These are phyloP conservation scores for Rosa persica DNA, from an alignment of 306 rosid species.

Conservation along the genomic window DNA sequence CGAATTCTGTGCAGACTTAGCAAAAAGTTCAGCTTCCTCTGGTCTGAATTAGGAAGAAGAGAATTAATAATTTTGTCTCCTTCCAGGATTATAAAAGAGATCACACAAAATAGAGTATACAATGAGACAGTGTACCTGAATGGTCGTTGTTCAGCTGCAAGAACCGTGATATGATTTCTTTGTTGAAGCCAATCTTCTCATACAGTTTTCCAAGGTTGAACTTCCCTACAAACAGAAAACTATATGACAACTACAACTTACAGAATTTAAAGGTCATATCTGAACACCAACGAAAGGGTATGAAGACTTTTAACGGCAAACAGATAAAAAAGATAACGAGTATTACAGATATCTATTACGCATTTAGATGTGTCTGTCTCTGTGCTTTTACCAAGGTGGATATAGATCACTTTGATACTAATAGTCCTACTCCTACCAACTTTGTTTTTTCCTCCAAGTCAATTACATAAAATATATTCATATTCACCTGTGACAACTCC, in stretches of 20 bases:
- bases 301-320: background rate
- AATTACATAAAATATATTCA: slow-evolving; percentile 5
- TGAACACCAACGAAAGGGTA: too few relatives aligned
- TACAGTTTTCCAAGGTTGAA: slow-evolving; percentile 79
- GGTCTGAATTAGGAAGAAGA: slow-evolving; percentile 43
- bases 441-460: too few relatives aligned
- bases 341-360: too few relatives aligned
- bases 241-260: background rate
- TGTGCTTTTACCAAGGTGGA: background rate
- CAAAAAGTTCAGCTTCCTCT: slow-evolving; percentile 90
- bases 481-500: slow-evolving; percentile 48
- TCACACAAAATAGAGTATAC: background rate
- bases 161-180: slow-evolving; percentile 79
- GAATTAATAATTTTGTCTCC: background rate
- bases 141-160: slow-evolving; percentile 89
- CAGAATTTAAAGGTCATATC: background rate
- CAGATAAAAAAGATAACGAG: background rate
- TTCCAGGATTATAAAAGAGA: background rate
- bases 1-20: slow-evolving; percentile 65
- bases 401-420: background rate
- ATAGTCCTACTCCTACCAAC: background rate
- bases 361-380: background rate
- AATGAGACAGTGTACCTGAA: slow-evolving; percentile 54
- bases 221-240: slow-evolving; percentile 55
- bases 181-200: slow-evolving; percentile 96